Evolutionary conservation across 176 grass and related monocot genomes (phyloP).

Genomic region (Cenchrus americanus): DNA sequence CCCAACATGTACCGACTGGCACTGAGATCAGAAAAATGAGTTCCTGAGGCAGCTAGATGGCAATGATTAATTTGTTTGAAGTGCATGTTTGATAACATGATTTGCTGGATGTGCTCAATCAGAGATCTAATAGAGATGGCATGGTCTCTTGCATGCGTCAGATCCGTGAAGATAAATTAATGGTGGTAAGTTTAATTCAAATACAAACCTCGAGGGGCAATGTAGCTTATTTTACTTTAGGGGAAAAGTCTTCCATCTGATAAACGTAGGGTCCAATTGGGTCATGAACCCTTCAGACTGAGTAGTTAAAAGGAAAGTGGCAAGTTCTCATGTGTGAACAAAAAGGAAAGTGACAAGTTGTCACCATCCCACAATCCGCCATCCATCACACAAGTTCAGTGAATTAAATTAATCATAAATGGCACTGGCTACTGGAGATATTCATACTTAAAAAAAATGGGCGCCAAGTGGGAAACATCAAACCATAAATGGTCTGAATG

Average conservation of each 20-base stretch:
- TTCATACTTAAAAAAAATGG: not conserved
- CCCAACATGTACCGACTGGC: not conserved
- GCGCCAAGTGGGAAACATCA: not conserved
- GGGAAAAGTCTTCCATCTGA: not conserved
- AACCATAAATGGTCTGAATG: not conserved
- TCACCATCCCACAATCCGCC: too few species aligned
- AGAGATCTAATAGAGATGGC: not conserved
- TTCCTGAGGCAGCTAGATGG: not conserved
- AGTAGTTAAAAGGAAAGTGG: not conserved
- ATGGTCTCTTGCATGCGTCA: not conserved
- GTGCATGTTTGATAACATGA: not conserved
- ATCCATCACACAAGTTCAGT: not conserved
- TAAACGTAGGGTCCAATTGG: not conserved
- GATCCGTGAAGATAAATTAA: not conserved
- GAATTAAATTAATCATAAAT: not conserved
- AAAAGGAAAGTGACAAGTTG: too few species aligned
- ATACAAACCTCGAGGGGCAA: not conserved
- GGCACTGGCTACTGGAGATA: not conserved
- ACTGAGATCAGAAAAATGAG: not conserved
- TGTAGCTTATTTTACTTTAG: not conserved
- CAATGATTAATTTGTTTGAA: not conserved
- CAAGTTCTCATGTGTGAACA: not conserved
- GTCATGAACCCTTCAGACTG: not conserved
- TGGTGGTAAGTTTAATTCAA: not conserved
- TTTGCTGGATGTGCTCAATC: not conserved